phyloP scores from a whole-genome alignment of 805 yeast species.

The Wilhelminamyces savonicus region DNA sequence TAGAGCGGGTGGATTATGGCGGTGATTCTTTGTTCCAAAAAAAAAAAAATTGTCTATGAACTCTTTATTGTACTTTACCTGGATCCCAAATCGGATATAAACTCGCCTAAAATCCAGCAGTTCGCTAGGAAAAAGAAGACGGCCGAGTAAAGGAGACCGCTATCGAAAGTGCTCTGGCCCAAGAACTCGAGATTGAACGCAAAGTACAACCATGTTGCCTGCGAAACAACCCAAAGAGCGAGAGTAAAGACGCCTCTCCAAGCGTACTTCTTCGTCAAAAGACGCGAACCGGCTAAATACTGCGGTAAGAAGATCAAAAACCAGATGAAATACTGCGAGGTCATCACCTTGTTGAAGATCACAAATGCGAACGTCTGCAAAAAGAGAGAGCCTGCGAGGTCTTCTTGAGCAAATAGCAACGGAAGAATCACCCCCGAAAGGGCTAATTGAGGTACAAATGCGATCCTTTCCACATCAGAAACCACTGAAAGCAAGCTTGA shows the following conservation, averaged over 20 bases:
- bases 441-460: constrained; percentile 78
- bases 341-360: constrained; percentile 53
- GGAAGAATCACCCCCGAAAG: constrained; percentile 60
- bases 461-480: constrained; percentile 42
- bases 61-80: no score
- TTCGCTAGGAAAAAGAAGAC: constrained; percentile 55
- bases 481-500: no score
- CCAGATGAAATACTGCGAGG: constrained; percentile 97
- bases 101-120: constrained; percentile 51
- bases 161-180: constrained; percentile 60
- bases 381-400: constrained; percentile 29
- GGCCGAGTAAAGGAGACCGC: constrained; percentile 52
- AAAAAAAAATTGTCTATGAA: no score
- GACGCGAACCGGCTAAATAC: constrained; percentile 43
- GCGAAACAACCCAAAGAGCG: constrained; percentile 61
- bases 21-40: no score
- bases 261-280: constrained; percentile 13
- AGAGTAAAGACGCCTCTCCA: constrained; percentile 36
- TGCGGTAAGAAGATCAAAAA: constrained; percentile 81
- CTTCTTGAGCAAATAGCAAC: constrained; percentile 23
- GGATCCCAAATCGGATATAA: no score
- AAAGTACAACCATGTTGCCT: constrained; percentile 70
- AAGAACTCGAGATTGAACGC: constrained; percentile 79
- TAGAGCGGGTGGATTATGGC: no score
- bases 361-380: constrained; percentile 41